These are phyloP conservation scores for Aotearoamyces nothofagi DNA, from an alignment of 2,329 filamentous ascomycete species.

Conservation along the genomic window DNA sequence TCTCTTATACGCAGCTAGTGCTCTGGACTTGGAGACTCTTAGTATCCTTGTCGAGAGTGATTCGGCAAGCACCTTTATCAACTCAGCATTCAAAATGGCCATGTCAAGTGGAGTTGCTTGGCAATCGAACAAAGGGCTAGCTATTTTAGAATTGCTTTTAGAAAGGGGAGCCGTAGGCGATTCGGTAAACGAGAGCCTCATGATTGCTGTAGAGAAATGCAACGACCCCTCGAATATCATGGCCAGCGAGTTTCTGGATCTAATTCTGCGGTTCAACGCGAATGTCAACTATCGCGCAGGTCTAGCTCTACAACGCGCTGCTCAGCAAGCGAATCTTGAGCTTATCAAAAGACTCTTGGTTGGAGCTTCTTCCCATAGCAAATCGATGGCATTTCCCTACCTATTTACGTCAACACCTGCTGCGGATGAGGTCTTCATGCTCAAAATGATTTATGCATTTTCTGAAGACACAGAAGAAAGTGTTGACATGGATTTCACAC, in stretches of 20 bases:
- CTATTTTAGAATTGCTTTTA: conserved; percentile 29
- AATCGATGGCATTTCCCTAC: conserved; percentile 37
- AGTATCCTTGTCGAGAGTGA: conserved; percentile 4
- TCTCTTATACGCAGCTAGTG: conserved; percentile 17
- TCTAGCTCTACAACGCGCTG: conserved; percentile 36
- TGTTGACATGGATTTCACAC: conserved; percentile 31
- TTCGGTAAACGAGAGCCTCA: conserved; percentile 34
- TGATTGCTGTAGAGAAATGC: conserved; percentile 27
- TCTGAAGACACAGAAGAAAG: conserved; percentile 31
- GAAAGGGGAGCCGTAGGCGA: conserved; percentile 33
- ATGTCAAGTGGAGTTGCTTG: conserved; percentile 33
- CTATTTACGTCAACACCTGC: conserved; percentile 33
- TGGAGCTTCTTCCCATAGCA: conserved; percentile 31
- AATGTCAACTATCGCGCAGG: conserved; percentile 37
- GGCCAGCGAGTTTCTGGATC: conserved; percentile 32
- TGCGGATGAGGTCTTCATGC: conserved; percentile 29
- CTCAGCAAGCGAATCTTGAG: conserved; percentile 30
- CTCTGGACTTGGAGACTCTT: conserved; percentile 5
- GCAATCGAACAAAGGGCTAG: conserved; percentile 23
- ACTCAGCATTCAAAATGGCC: conserved; percentile 27
- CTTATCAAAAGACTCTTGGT: conserved; percentile 36
- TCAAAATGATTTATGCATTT: conserved; percentile 36
- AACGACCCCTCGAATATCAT: conserved; percentile 27
- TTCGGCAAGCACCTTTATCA: conserved; percentile 16
- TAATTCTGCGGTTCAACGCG: conserved; percentile 35